Base-by-base conservation (phyloP, 345 rosid genomes). In the Syzygium aromaticum region DNA sequence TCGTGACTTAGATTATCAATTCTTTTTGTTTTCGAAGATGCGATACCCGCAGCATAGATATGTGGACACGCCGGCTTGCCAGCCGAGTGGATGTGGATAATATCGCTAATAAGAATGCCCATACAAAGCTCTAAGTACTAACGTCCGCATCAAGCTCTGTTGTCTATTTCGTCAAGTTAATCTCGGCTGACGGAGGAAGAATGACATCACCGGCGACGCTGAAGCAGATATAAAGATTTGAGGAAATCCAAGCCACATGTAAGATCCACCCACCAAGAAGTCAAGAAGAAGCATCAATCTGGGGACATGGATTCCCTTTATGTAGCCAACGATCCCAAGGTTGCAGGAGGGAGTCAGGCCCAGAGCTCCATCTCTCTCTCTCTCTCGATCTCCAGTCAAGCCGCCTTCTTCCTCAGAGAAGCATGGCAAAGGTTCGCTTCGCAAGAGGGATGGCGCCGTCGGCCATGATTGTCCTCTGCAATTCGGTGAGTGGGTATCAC, bases 401-500 rank as follows among this genome's bases (percentile, higher is more conserved):
- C 49, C 6, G 49, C 80, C 80, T 19, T 33, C 80, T 38, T 2
- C 80, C 49, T 73, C 80, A 40, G 22, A 73, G 77, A 40, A 78
- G 86, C 61, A 88, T 51, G 77, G 22, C 13, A 73, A 80, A 91
- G 91, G 90, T 92, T 86, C 89, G 90, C 89, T 86, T 78, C 88
- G 94, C 95, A 90, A 93, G 94, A 88, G 94, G 89, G 90, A 94
- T 92, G 93, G 85, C 90, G 88, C 93, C 93, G 93, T 87, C 94
- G 85, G 51, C 52, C 86, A 59, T 84, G 88, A 78, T 52, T 33
- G 11, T 23, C 46, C 52, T 73, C 52, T 33, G 11, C 7, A 17
- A 28, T 51, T 33, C 46, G 84, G 61, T 57, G 73, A 87, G 80
- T 38, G 49, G 80, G 80, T 73, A 28, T 64, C 30, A 30, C 77